These are phyloP conservation scores for Fusarium guadeloupense DNA, from an alignment of 2,329 filamentous ascomycete species.

Conservation along the genomic window DNA sequence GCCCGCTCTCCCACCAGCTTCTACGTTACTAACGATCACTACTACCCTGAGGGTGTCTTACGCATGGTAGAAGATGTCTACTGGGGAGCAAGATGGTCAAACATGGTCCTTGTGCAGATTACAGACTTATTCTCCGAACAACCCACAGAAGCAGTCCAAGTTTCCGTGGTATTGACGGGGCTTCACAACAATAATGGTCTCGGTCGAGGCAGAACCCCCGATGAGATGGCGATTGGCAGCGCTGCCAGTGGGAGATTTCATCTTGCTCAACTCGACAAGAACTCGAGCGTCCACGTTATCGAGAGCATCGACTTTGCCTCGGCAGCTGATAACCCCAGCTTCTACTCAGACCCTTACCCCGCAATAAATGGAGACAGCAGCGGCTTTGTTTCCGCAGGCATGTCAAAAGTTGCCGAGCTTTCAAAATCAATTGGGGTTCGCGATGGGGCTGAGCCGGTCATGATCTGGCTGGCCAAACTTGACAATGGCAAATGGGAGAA, in stretches of 20 bases:
- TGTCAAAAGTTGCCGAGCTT: slow-evolving; percentile 54
- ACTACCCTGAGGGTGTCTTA: slow-evolving; percentile 58
- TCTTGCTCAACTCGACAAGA: slow-evolving; percentile 46
- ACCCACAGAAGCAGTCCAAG: slow-evolving; percentile 42
- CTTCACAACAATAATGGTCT: slow-evolving; percentile 67
- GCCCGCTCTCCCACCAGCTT: slow-evolving; percentile 58
- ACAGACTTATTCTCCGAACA: slow-evolving; percentile 49
- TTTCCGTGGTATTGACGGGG: slow-evolving; percentile 53
- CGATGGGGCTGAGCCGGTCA: slow-evolving; percentile 51
- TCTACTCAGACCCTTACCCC: slow-evolving; percentile 63
- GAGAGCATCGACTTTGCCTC: slow-evolving; percentile 53
- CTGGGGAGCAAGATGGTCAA: slow-evolving; percentile 57
- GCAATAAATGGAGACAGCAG: slow-evolving; percentile 52
- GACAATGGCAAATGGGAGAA: slow-evolving; percentile 51
- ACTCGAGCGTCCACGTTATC: slow-evolving; percentile 43
- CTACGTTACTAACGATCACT: slow-evolving; percentile 69
- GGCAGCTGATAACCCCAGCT: slow-evolving; percentile 66
- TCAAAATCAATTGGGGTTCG: slow-evolving; percentile 43
- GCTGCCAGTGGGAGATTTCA: slow-evolving; percentile 58
- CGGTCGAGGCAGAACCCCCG: slow-evolving; percentile 54
- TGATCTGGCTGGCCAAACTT: slow-evolving; percentile 55
- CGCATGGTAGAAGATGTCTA: slow-evolving; percentile 59
- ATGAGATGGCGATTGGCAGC: slow-evolving; percentile 56
- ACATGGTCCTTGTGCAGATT: slow-evolving; percentile 51
- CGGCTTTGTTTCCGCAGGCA: slow-evolving; percentile 62